Evolutionary conservation across 345 rosid genomes (phyloP).

Genomic region (Eucalyptus leucophloia): DNA sequence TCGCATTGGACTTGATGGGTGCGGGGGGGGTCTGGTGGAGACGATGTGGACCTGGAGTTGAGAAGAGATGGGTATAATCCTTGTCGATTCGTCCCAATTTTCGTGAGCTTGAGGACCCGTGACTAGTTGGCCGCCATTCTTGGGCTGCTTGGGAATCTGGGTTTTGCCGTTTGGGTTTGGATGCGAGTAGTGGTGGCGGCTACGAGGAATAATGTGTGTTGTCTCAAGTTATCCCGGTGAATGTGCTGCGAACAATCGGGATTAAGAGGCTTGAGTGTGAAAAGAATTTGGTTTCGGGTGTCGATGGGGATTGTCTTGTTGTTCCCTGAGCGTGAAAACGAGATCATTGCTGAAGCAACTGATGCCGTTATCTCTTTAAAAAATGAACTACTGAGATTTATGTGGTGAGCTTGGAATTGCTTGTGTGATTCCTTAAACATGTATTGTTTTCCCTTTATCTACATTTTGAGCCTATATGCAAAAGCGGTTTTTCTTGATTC

Average conservation of each 20-base stretch:
- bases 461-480: neutral
- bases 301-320: neutral
- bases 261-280: neutral
- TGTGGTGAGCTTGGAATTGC: neutral
- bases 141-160: neutral
- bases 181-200: neutral
- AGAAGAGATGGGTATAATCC: neutral
- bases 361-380: neutral
- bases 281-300: neutral
- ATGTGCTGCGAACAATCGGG: neutral
- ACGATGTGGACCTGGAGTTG: neutral
- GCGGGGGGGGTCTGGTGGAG: neutral
- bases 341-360: neutral
- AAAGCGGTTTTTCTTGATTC: neutral
- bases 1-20: neutral
- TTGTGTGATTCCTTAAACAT: neutral
- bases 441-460: neutral
- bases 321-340: neutral
- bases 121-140: neutral
- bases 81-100: neutral
- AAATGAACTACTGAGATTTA: neutral
- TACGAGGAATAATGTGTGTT: neutral
- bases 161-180: neutral
- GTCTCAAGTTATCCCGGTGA: neutral
- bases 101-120: neutral